Base-by-base conservation (phyloP, 2,329 filamentous ascomycete genomes). In the Colletotrichum acutatum region DNA sequence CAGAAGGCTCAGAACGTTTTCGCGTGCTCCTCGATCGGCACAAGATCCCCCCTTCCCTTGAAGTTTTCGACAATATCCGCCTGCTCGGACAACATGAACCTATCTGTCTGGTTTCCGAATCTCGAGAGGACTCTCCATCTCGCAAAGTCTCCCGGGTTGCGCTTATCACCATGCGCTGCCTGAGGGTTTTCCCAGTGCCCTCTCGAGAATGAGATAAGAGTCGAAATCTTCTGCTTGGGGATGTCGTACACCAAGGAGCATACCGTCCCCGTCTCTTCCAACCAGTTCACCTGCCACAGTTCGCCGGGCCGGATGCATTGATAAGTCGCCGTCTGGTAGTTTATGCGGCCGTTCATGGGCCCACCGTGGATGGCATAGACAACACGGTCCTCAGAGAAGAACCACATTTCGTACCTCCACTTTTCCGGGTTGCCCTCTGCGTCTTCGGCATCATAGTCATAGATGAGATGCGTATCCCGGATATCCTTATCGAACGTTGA, bases 351-450 rank as follows among this genome's bases (percentile, higher is more conserved):
- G 0, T 85, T 85, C 89, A 91, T 91, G 3, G 89, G 89, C 0
- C 89, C 89, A 4, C 89, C 88, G 75, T 90, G 88, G 67, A 91
- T 91, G 28, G 85, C 85, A 75, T 91, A 91, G 71, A 90, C 86
- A 60, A 90, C 85, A 5, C 88, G 84, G 66, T 84, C 80, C 22
- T 85, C 80, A n/a, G 85, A 88, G 76, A 87, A 88, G 79, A 90
- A 90, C 89, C 89, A 90, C 77, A 91, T 86, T 72, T 91, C 89
- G 75, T 91, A 91, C 1, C 87, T 85, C 89, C 89, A 91, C 77
- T 89, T 90, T 64, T 90, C 86, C 0, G 87, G 84, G 5, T 86
- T 86, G 11, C 88, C 87, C 1, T 84, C 68, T 2, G 74, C 75
- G 67, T 87, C 84, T 65, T 86, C 79, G 0, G 86, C 87, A 53